These are phyloP conservation scores for Hylodesmum podocarpum DNA, from an alignment of 306 rosid genomes.

Conservation along the genomic window DNA sequence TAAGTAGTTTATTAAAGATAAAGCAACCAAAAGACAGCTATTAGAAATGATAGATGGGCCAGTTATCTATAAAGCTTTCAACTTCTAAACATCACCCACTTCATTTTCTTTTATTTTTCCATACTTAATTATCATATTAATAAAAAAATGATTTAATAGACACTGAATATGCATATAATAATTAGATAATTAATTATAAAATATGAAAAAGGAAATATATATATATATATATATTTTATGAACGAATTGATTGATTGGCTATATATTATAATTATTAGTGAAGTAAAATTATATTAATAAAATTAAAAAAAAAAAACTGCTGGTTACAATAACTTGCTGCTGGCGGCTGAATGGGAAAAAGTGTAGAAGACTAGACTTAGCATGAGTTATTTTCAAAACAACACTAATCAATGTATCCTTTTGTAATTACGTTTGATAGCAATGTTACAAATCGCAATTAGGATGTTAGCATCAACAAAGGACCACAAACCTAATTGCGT, in stretches of 20 bases:
- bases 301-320: too few species aligned
- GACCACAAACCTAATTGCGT: constrained; percentile 4
- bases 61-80: not conserved
- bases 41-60: constrained; percentile 2
- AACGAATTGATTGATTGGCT: too few species aligned
- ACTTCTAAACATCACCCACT: not conserved
- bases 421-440: not conserved
- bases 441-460: constrained; percentile 12
- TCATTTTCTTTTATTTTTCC: constrained; percentile 16
- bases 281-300: too few species aligned
- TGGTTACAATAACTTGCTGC: constrained; percentile 4
- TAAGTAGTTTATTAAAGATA: not conserved
- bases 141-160: too few species aligned
- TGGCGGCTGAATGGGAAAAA: not conserved
- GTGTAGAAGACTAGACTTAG: not conserved
- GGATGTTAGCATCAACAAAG: constrained; percentile 32
- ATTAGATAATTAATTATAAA: too few species aligned
- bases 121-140: not conserved
- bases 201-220: too few species aligned
- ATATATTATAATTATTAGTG: too few species aligned
- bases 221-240: too few species aligned
- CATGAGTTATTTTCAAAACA: not conserved
- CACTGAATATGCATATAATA: too few species aligned
- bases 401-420: not conserved
- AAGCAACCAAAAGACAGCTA: not conserved